These are phyloP conservation scores for Iris pallida DNA, from an alignment of 116 monocot species.

Conservation along the genomic window DNA sequence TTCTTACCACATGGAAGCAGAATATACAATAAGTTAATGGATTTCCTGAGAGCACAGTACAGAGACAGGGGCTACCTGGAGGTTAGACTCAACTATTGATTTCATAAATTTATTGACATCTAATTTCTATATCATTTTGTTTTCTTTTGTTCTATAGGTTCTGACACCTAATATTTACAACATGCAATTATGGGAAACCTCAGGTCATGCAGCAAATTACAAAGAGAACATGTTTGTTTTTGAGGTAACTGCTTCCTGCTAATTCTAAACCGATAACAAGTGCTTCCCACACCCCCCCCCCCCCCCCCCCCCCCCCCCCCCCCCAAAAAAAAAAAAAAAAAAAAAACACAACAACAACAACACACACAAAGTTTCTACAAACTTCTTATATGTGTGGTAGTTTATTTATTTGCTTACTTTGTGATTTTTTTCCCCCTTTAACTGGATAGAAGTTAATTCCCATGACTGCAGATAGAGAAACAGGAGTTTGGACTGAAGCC, in stretches of 20 bases:
- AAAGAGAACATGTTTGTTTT: constrained; percentile 99
- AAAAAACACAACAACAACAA: too few relatives aligned
- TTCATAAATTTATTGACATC: not conserved
- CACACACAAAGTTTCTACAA: too few relatives aligned
- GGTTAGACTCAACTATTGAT: constrained; percentile 28
- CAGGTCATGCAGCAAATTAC: constrained; percentile 97
- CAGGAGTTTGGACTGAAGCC: constrained; percentile 98
- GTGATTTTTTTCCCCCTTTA: constrained; percentile 1
- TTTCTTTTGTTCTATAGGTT: constrained; percentile 40
- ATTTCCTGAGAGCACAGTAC: constrained; percentile 70
- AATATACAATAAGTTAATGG: constrained; percentile 86
- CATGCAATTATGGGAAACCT: constrained; percentile 99
- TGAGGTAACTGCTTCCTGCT: constrained; percentile 36
- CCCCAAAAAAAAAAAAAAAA: too few relatives aligned
- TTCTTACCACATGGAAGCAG: constrained; percentile 83
- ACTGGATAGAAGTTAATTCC: not conserved
- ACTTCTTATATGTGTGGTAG: too few relatives aligned
- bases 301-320: too few relatives aligned
- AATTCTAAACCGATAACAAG: too few relatives aligned
- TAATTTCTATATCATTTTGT: not conserved
- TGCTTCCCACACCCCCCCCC: too few relatives aligned
- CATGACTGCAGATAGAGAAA: constrained; percentile 79
- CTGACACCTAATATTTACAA: constrained; percentile 90
- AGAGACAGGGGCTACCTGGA: constrained; percentile 90
- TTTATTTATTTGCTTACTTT: not conserved